phyloP scores from a whole-genome alignment of 257 asterid species.

The Haberlea rhodopensis region DNA sequence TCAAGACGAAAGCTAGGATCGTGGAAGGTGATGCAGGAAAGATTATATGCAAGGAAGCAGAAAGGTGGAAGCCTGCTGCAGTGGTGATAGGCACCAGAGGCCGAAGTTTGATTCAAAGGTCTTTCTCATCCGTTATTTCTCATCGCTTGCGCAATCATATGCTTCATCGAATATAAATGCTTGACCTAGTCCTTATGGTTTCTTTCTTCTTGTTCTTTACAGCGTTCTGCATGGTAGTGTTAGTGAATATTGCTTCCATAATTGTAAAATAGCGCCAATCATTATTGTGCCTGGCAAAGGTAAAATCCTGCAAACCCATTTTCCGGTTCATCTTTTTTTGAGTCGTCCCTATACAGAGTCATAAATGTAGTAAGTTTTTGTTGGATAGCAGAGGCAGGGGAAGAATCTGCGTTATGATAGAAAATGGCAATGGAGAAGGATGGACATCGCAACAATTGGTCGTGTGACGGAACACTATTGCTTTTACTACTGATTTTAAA shows the following conservation, averaged over 20 bases:
- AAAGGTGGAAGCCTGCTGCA: constrained; percentile 86
- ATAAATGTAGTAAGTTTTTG: background rate
- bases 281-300: constrained; percentile 59
- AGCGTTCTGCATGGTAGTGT: constrained; percentile 56
- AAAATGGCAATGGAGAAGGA: constrained; percentile 3
- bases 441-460: constrained; percentile 10
- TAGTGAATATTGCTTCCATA: constrained; percentile 54
- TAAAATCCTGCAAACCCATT: constrained; percentile 9
- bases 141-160: background rate
- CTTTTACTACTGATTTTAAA: no score
- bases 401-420: constrained; percentile 38
- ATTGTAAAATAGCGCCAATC: constrained; percentile 55
- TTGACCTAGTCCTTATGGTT: background rate
- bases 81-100: constrained; percentile 92
- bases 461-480: no score
- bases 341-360: background rate
- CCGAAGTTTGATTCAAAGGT: constrained; percentile 76
- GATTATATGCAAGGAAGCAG: constrained; percentile 88
- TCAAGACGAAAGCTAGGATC: constrained; percentile 67
- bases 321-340: background rate
- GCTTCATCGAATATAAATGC: background rate
- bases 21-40: constrained; percentile 97
- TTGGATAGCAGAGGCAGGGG: constrained; percentile 45
- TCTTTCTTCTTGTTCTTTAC: constrained; percentile 13
- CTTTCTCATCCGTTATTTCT: background rate